These are phyloP conservation scores for Arachnopeziza araneosa DNA, from an alignment of 2,329 filamentous ascomycete genomes.

Conservation along the genomic window DNA sequence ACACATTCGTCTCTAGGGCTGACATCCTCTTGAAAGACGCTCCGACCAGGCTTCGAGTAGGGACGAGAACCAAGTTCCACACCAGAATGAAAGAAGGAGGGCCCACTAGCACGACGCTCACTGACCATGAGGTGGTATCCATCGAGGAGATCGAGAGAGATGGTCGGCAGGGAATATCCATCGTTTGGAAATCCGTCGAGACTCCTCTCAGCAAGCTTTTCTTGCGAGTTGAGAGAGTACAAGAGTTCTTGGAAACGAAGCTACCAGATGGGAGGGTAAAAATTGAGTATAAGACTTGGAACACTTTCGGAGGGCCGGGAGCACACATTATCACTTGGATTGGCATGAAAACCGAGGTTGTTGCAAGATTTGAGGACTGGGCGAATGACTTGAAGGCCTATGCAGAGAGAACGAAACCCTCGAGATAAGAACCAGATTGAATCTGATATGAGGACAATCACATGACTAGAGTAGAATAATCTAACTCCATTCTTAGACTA, in stretches of 20 bases:
- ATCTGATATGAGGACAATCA: not conserved
- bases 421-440: not conserved
- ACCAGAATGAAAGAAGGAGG: constrained; percentile 1
- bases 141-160: constrained; percentile 3
- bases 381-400: constrained; percentile 1
- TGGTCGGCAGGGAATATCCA: not conserved
- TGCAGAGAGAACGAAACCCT: not conserved
- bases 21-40: constrained; percentile 42
- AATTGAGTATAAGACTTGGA: constrained; percentile 3
- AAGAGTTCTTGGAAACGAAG: constrained; percentile 2
- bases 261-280: not conserved
- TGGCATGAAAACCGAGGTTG: constrained; percentile 1
- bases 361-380: constrained; percentile 5
- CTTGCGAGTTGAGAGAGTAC: constrained; percentile 2
- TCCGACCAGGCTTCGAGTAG: not conserved
- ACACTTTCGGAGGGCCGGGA: constrained; percentile 1
- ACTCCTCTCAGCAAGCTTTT: constrained; percentile 1
- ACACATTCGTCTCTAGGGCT: constrained; percentile 57
- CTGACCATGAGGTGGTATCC: constrained; percentile 3
- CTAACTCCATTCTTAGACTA: not conserved
- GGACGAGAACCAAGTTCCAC: constrained; percentile 3
- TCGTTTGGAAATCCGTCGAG: constrained; percentile 7
- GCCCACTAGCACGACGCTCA: not conserved
- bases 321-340: not conserved
- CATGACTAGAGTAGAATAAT: not conserved